phyloP scores from a whole-genome alignment of 805 yeast genomes.

The Blastobotrys muscicola region DNA sequence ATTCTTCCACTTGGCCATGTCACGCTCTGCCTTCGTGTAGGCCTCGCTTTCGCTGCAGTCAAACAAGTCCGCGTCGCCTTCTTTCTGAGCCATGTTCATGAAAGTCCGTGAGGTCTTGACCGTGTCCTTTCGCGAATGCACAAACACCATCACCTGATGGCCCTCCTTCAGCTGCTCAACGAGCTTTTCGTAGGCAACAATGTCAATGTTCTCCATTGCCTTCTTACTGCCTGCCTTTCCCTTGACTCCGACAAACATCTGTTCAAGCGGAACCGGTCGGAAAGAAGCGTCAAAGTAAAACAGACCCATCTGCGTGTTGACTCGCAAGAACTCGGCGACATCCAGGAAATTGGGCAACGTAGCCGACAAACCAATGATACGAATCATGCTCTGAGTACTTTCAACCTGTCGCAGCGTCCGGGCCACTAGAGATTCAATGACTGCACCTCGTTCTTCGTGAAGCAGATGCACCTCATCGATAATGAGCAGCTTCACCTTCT shows the following conservation, averaged over 20 bases:
- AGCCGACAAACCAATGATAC: conserved; percentile 91
- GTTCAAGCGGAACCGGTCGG: conserved; percentile 89
- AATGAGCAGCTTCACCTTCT: conserved; percentile 74
- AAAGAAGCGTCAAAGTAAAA: conserved; percentile 89
- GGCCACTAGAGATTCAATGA: conserved; percentile 89
- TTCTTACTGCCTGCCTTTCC: conserved; percentile 76
- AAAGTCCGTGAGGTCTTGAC: conserved; percentile 69
- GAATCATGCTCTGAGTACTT: conserved; percentile 82
- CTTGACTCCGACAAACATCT: conserved; percentile 74
- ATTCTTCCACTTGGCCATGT: conserved; percentile 57
- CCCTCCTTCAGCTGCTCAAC: conserved; percentile 57
- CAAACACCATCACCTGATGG: conserved; percentile 92
- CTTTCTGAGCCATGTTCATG: conserved; percentile 54
- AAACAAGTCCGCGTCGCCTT: conserved; percentile 46
- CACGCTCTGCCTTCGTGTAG: conserved; percentile 39
- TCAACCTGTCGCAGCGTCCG: conserved; percentile 93
- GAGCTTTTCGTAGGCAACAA: conserved; percentile 66
- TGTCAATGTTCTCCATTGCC: conserved; percentile 61
- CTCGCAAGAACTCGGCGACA: conserved; percentile 87
- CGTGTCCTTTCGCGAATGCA: conserved; percentile 91
- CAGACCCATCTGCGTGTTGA: conserved; percentile 83
- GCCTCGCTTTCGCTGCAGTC: conserved; percentile 38
- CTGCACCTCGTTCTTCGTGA: conserved; percentile 97
- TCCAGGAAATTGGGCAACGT: conserved; percentile 86
- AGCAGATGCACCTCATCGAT: conserved; percentile 95